phyloP scores from a whole-genome alignment of 352 stramenopile genomes.

The Phytophthora multivora region DNA sequence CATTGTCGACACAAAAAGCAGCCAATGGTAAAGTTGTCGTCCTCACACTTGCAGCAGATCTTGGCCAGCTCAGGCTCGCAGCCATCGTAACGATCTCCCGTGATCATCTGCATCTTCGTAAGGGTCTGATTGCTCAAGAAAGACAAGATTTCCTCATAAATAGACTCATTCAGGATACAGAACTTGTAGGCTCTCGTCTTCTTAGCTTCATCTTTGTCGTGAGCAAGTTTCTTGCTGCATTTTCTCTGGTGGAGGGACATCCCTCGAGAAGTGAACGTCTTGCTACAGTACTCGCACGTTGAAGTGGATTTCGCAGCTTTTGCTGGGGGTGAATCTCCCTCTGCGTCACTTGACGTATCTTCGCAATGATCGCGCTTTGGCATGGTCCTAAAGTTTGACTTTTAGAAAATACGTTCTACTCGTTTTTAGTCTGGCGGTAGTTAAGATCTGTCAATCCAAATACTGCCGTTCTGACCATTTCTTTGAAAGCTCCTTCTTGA shows the following conservation, averaged over 20 bases:
- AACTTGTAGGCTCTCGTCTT: conserved; percentile 22
- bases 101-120: conserved; percentile 30
- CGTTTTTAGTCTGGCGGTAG: too few species aligned
- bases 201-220: conserved; percentile 1
- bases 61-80: not conserved
- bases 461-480: too few species aligned
- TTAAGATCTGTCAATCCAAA: too few species aligned
- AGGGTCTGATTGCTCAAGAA: conserved; percentile 34
- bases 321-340: too few species aligned
- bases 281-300: conserved; percentile 11
- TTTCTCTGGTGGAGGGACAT: conserved; percentile 24
- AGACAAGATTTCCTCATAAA: conserved; percentile 14
- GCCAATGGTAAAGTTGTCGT: conserved; percentile 15
- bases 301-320: too few species aligned
- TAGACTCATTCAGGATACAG: conserved; percentile 12
- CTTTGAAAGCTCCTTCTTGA: too few species aligned
- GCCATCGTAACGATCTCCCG: too few species aligned
- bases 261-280: conserved; percentile 20
- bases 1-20: too few species aligned
- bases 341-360: too few species aligned
- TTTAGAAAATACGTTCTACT: too few species aligned
- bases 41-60: conserved; percentile 30
- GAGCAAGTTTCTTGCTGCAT: conserved; percentile 11
- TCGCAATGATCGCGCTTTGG: too few species aligned
- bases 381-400: too few species aligned